These are phyloP conservation scores for Amanita polypyramis DNA, from an alignment of 768 basidiomycete species.

Conservation along the genomic window DNA sequence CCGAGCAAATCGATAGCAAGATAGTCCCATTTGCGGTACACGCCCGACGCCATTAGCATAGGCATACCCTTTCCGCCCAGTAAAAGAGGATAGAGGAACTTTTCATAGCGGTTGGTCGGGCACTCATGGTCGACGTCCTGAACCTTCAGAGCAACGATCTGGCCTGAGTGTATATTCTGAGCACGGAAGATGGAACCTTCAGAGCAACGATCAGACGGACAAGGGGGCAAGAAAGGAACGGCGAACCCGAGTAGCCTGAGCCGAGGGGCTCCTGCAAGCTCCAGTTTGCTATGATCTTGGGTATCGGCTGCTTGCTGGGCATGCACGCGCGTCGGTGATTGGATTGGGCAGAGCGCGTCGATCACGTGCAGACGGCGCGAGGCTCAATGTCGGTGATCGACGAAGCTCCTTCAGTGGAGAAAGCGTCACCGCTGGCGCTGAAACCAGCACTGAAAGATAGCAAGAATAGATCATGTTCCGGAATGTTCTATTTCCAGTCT, in stretches of 20 bases:
- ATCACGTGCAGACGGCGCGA: background rate
- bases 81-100: constrained; percentile 54
- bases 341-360: background rate
- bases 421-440: too few species aligned
- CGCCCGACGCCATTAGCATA: constrained; percentile 51
- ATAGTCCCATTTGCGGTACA: constrained; percentile 51
- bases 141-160: constrained; percentile 65
- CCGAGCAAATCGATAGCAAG: constrained; percentile 74
- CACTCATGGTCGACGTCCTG: constrained; percentile 63
- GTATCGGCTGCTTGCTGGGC: constrained; percentile 14
- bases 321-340: background rate
- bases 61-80: constrained; percentile 72
- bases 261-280: constrained; percentile 49
- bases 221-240: background rate
- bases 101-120: constrained; percentile 68
- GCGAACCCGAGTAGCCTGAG: constrained; percentile 63
- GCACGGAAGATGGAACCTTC: constrained; percentile 66
- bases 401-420: too few species aligned
- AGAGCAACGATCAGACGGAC: background rate
- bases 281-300: constrained; percentile 47
- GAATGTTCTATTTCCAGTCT: too few species aligned
- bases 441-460: too few species aligned
- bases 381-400: too few species aligned
- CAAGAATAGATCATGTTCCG: too few species aligned
- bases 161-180: constrained; percentile 39